phyloP scores from a whole-genome alignment of 768 basidiomycete genomes.

The Russula olivacea region DNA sequence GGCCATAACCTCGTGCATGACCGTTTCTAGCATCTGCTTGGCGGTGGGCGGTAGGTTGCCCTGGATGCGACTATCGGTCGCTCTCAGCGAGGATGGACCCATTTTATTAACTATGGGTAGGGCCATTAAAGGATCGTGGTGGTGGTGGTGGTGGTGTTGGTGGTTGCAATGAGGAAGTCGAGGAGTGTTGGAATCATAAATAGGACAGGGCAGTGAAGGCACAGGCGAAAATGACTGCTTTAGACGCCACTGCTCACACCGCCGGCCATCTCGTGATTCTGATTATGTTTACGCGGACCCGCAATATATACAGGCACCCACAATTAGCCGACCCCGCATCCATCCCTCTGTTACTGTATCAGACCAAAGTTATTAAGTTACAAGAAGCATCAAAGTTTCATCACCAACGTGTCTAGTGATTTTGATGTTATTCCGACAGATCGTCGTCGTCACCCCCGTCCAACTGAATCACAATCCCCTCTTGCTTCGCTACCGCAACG shows the following conservation, averaged over 20 bases:
- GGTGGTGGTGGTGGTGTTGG: background rate
- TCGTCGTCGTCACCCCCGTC: slow-evolving; percentile 31
- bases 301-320: no score
- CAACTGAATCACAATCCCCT: slow-evolving; percentile 51
- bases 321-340: no score
- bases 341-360: no score
- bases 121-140: background rate
- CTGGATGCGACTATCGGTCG: background rate
- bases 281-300: no score
- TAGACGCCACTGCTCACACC: no score
- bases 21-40: slow-evolving; percentile 1
- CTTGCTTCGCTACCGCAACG: slow-evolving; percentile 42
- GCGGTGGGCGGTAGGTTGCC: slow-evolving; percentile 9
- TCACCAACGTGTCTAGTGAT: no score
- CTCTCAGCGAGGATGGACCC: background rate
- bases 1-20: slow-evolving; percentile 1
- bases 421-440: background rate
- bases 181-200: background rate
- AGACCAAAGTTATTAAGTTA: no score
- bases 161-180: background rate
- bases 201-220: background rate
- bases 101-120: background rate
- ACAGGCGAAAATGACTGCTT: no score
- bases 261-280: no score
- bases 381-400: no score